Conservation (phyloP, 73 alveolate species). For the Paramecium sonneborni region DNA sequence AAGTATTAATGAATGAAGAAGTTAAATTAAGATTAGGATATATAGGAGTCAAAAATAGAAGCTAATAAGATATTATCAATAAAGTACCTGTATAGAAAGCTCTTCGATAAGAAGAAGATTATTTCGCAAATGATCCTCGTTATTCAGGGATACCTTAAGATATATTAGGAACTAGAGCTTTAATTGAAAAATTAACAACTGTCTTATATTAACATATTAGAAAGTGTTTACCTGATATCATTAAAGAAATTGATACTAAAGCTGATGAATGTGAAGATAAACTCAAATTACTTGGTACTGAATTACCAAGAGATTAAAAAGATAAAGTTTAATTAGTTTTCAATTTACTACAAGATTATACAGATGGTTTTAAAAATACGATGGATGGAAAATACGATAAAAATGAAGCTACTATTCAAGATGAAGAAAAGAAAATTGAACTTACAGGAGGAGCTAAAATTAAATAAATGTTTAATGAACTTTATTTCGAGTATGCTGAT, state of each 20-base stretch:
- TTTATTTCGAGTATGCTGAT: slow-evolving; percentile 18
- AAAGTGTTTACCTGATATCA: slow-evolving; percentile 78
- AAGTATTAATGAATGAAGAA: slow-evolving; percentile 93
- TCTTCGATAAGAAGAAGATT: slow-evolving; percentile 83
- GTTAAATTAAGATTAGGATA: slow-evolving; percentile 97
- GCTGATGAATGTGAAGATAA: slow-evolving; percentile 59
- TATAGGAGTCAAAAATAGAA: slow-evolving; percentile 98
- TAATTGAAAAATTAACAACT: slow-evolving; percentile 84
- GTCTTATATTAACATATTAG: slow-evolving; percentile 89
- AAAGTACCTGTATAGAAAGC: slow-evolving; percentile 81
- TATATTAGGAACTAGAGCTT: slow-evolving; percentile 82
- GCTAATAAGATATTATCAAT: slow-evolving; percentile 93
- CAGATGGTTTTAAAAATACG: slow-evolving; percentile 88
- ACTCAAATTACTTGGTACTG: slow-evolving; percentile 50
- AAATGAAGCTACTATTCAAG: slow-evolving; percentile 65
- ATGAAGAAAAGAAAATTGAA: slow-evolving; percentile 54
- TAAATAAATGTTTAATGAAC: slow-evolving; percentile 36
- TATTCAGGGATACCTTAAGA: slow-evolving; percentile 83
- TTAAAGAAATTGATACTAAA: slow-evolving; percentile 56
- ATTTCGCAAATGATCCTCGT: slow-evolving; percentile 83
- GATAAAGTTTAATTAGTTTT: slow-evolving; percentile 43
- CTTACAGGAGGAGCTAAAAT: slow-evolving; percentile 77
- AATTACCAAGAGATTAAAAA: slow-evolving; percentile 59
- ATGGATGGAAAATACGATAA: slow-evolving; percentile 89
- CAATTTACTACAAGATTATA: slow-evolving; percentile 87